Evolutionary conservation across 129 eudicot species (phyloP), one percentile per base, ranked within the genome.

Genomic region (Artemisia tridentata): DNA sequence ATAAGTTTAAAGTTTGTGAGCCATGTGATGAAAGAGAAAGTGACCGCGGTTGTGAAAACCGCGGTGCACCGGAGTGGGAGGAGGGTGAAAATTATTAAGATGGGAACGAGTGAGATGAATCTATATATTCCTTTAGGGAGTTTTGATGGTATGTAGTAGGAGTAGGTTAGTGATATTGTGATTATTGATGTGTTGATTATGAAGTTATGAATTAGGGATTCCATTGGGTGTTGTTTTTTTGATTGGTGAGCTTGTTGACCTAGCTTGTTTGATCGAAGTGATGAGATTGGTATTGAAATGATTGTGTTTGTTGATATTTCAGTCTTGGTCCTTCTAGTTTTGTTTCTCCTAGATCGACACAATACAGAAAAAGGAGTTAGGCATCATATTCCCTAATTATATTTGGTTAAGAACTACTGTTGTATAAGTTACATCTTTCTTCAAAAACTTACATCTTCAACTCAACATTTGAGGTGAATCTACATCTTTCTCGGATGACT

Each of bases 1-100:
- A 81, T 34, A 51, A 84, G 82, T 31, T 84, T 83, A 75, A 76
- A 86, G 75, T 63, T 80, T 5, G 80, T 72, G 0, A 86, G 82
- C 83, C 81, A 86, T 8, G 88, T 78, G 65, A 79, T 75, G 82
- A 83, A 83, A 67, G 83, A 75, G 64, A 78, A 41, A 65, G 82
- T 47, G 81, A 82, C 27, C 55, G 76, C 86, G 19, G 82, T 67
- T 72, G 76, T 50, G 74, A 84, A 75, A 67, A 59, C 63, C 20
- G 72, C 59, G 67, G 79, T 11, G 21, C 71, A 65, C 6, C 13
- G 67, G 27, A 88, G 77, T 11, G 90, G 95, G 20, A 88, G 78
- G 5, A 78, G 25, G 46, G 82, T 50, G 75, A 80, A 82, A 71
- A 85, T 21, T 71, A 1, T 63, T 48, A 88, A 14, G 19, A 85